Evolutionary conservation across 2,329 filamentous ascomycete species (phyloP).

Genomic region (Falciphora oryzae): DNA sequence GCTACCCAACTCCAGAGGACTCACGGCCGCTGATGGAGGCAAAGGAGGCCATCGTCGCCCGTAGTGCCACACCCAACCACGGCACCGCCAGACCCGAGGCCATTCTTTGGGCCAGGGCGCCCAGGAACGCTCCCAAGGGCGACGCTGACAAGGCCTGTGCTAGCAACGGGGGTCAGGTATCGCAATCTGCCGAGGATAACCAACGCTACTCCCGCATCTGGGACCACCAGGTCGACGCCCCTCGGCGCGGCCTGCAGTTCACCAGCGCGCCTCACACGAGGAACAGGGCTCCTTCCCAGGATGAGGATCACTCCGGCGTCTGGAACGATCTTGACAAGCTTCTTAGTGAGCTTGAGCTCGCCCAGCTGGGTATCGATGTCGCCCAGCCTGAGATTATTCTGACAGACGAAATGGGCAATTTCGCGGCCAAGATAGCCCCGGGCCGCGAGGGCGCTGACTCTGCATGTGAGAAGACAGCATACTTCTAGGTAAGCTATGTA

Average conservation of each 20-base stretch:
- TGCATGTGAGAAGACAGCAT: too few relatives aligned
- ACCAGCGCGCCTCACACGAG: not conserved
- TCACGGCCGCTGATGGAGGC: too few relatives aligned
- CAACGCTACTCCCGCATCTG: not conserved
- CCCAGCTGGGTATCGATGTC: not conserved
- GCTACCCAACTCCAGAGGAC: not conserved
- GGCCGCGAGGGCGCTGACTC: too few relatives aligned
- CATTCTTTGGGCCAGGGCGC: too few relatives aligned
- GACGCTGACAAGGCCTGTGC: not conserved
- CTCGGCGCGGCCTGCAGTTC: too few relatives aligned
- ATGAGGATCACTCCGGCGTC: not conserved
- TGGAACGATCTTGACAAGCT: not conserved
- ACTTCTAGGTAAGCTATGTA: too few relatives aligned
- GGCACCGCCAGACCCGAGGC: too few relatives aligned
- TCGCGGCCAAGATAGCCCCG: too few relatives aligned
- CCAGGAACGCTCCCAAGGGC: too few relatives aligned
- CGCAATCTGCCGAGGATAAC: not conserved
- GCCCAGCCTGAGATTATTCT: not conserved
- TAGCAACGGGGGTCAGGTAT: not conserved
- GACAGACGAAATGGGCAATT: not conserved
- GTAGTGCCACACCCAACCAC: too few relatives aligned
- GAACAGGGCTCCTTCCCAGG: not conserved
- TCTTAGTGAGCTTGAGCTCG: not conserved
- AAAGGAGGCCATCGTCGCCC: too few relatives aligned
- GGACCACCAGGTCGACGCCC: not conserved